Percentiles rank a stretch among this genome's conserved stretches.
phyloP scores from a whole-genome alignment of 2,329 filamentous ascomycete genomes.

The Orbilia javanica region DNA sequence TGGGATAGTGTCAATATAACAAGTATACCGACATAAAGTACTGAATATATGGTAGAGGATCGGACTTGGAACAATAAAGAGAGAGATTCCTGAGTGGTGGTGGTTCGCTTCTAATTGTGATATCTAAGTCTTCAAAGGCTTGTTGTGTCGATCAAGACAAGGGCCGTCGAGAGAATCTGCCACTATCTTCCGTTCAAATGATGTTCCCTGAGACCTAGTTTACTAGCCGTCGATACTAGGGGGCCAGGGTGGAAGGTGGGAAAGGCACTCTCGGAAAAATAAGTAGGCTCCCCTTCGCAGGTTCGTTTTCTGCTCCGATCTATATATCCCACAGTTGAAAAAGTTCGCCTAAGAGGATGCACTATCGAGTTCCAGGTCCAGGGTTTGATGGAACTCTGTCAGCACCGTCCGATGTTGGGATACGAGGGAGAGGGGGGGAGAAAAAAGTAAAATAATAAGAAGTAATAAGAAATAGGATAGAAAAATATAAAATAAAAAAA shows the following conservation, averaged over 20 bases:
- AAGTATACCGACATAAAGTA: constrained; percentile 6
- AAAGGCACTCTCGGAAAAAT: constrained; percentile 59
- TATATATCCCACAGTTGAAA: constrained; percentile 52
- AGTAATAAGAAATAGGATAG: background rate
- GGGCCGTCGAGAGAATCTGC: background rate
- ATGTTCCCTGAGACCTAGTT: constrained; percentile 23
- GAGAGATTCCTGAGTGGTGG: background rate
- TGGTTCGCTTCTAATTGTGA: constrained; percentile 21
- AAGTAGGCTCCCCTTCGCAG: constrained; percentile 33
- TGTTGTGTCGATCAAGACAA: constrained; percentile 26
- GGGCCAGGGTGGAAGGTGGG: constrained; percentile 25
- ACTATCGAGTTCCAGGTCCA: constrained; percentile 39
- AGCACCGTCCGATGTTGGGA: constrained; percentile 18
- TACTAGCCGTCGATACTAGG: constrained; percentile 12
- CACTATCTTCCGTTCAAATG: background rate
- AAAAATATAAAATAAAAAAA: background rate
- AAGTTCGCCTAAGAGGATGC: constrained; percentile 51
- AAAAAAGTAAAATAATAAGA: background rate
- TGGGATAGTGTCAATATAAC: constrained; percentile 4
- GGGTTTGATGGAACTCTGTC: constrained; percentile 40
- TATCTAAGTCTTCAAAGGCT: constrained; percentile 19
- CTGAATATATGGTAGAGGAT: constrained; percentile 13
- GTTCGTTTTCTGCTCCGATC: constrained; percentile 53
- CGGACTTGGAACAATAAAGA: constrained; percentile 2
- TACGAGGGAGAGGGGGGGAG: constrained; percentile 4